phyloP scores from a whole-genome alignment of 345 rosid species.

The Erysimum cheiranthoides region DNA sequence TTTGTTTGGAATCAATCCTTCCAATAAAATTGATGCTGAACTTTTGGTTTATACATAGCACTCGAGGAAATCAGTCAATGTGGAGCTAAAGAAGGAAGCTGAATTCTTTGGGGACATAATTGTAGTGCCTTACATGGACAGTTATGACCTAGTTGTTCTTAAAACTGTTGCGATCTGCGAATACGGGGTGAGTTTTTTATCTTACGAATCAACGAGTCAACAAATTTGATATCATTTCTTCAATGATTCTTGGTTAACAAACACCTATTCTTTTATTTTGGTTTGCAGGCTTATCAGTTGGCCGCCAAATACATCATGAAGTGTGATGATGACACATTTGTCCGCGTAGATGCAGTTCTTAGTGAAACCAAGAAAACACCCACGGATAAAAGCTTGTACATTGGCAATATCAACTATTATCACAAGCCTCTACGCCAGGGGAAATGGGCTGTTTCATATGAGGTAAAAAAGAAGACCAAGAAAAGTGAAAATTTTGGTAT shows the following conservation, averaged over 20 bases:
- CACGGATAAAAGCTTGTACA: slow-evolving; percentile 56
- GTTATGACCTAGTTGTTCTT: slow-evolving; percentile 68
- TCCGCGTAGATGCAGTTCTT: slow-evolving; percentile 64
- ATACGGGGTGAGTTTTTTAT: slow-evolving; percentile 57
- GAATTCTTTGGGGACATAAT: slow-evolving; percentile 72
- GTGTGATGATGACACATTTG: slow-evolving; percentile 82
- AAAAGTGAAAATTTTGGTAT: background rate
- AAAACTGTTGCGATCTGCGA: slow-evolving; percentile 84
- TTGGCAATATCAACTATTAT: slow-evolving; percentile 77
- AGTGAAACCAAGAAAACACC: slow-evolving; percentile 58
- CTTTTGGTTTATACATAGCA: slow-evolving; percentile 49
- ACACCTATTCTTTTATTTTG: slow-evolving; percentile 6
- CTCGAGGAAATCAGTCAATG: slow-evolving; percentile 65
- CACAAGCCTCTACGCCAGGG: slow-evolving; percentile 77
- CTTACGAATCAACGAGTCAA: background rate
- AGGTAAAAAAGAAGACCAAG: slow-evolving; percentile 50
- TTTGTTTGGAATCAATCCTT: background rate
- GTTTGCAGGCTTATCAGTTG: slow-evolving; percentile 53
- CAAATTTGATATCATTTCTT: background rate
- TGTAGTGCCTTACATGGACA: slow-evolving; percentile 72
- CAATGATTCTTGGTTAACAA: background rate
- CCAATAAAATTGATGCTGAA: background rate
- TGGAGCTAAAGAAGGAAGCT: slow-evolving; percentile 74
- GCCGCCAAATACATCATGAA: slow-evolving; percentile 70
- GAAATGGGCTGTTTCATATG: slow-evolving; percentile 83